These are phyloP conservation scores for Globisporangium solare DNA, from an alignment of 352 stramenopile species.

Conservation along the genomic window DNA sequence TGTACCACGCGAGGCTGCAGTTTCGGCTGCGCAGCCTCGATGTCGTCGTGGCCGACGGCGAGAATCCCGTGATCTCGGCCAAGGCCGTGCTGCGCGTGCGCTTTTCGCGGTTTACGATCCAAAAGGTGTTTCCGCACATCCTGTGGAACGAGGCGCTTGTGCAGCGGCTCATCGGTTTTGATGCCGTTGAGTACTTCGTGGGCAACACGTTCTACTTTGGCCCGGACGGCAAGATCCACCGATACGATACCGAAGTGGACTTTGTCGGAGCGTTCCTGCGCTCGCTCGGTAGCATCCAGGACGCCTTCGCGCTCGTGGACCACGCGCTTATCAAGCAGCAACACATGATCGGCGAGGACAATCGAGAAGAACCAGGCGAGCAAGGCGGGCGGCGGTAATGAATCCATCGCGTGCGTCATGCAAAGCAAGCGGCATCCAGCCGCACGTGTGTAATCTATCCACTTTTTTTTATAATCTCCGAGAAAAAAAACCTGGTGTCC, in stretches of 20 bases:
- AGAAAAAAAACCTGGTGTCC: too few relatives aligned
- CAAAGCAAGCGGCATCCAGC: too few relatives aligned
- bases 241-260: constrained; percentile 57
- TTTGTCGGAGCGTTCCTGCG: constrained; percentile 42
- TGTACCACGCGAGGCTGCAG: constrained; percentile 45
- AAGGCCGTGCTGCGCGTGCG: constrained; percentile 43
- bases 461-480: too few relatives aligned
- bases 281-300: constrained; percentile 40
- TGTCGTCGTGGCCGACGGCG: constrained; percentile 28
- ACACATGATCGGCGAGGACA: constrained; percentile 47
- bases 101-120: constrained; percentile 54
- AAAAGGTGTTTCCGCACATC: constrained; percentile 65
- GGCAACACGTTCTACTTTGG: constrained; percentile 63
- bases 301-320: constrained; percentile 41
- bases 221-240: constrained; percentile 42
- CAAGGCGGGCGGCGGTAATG: not conserved
- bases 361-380: constrained; percentile 20
- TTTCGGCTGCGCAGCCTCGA: constrained; percentile 42
- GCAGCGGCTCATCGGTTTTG: constrained; percentile 53
- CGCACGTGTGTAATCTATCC: too few relatives aligned
- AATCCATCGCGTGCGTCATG: too few relatives aligned
- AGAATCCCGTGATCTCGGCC: constrained; percentile 38
- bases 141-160: constrained; percentile 58
- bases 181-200: constrained; percentile 42
- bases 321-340: constrained; percentile 50